These are phyloP conservation scores for Linnemannia elongata DNA, from an alignment of 192 early-diverging fungal species.

Conservation along the genomic window DNA sequence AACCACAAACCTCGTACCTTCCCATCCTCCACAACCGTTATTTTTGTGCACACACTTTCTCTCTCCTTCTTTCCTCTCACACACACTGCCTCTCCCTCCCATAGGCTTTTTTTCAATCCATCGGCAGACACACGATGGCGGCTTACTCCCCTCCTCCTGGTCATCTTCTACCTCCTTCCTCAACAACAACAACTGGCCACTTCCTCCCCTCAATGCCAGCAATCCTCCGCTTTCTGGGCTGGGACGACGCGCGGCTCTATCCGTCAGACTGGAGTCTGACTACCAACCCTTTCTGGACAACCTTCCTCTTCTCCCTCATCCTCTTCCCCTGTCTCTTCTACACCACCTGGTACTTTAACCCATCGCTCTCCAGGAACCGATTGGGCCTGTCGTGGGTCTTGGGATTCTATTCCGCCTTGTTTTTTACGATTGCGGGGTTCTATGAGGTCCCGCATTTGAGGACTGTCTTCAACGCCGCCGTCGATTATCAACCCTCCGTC, in stretches of 20 bases:
- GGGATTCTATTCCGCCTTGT: constrained; percentile 36
- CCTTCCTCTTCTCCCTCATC: constrained; percentile 27
- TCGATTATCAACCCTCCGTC: constrained; percentile 28
- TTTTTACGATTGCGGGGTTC: constrained; percentile 36
- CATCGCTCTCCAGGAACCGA: constrained; percentile 41
- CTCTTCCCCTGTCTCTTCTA: constrained; percentile 48
- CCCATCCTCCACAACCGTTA: background rate
- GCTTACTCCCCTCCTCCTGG: background rate
- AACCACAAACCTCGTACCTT: background rate
- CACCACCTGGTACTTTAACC: constrained; percentile 47
- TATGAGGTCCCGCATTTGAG: constrained; percentile 45
- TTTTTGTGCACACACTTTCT: too few species aligned
- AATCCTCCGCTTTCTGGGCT: constrained; percentile 24
- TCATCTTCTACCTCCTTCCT: background rate
- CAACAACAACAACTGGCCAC: background rate
- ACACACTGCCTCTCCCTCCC: background rate
- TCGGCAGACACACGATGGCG: background rate
- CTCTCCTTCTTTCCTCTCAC: too few species aligned
- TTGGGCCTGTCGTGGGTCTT: constrained; percentile 52
- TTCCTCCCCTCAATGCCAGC: background rate
- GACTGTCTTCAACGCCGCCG: constrained; percentile 38
- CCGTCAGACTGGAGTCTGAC: constrained; percentile 40
- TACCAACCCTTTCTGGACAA: constrained; percentile 49
- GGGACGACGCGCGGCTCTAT: constrained; percentile 27
- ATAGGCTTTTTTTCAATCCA: background rate